Conservation (phyloP, 108 stramenopile genomes). For the Pseudonitzschia multiseries region DNA sequence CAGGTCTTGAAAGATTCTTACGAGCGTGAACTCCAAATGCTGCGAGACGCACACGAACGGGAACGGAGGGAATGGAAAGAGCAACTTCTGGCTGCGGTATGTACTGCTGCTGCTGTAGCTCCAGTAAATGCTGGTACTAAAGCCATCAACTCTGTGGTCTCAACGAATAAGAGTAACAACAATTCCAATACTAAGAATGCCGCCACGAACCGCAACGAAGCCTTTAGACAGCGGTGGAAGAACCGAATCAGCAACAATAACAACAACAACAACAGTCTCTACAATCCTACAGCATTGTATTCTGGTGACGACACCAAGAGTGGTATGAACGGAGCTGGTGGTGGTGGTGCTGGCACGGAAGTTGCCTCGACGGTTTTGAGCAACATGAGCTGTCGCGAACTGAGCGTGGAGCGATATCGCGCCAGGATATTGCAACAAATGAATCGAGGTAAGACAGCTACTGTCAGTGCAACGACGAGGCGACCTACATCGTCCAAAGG, state of each 20-base stretch:
- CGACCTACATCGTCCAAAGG: too few relatives aligned
- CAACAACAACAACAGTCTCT: background rate
- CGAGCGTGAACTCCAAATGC: too few relatives aligned
- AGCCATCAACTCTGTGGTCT: background rate
- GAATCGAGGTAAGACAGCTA: background rate
- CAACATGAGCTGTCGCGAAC: constrained; percentile 5
- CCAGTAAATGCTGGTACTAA: background rate
- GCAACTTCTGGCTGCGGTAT: background rate
- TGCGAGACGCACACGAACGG: background rate
- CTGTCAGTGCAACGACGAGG: background rate
- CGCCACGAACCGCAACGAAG: background rate
- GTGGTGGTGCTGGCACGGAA: background rate
- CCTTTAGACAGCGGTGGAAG: constrained; percentile 11
- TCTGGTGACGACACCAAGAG: background rate
- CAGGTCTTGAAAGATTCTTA: too few relatives aligned
- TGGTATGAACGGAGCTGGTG: background rate
- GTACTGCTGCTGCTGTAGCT: background rate
- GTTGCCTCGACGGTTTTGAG: constrained; percentile 7
- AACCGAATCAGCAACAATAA: background rate
- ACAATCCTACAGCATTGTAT: background rate
- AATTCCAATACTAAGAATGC: too few relatives aligned
- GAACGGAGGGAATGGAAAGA: background rate
- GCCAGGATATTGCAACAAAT: background rate
- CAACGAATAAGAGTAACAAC: background rate
- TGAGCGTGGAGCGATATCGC: constrained; percentile 6